Evolutionary conservation across 495 filamentous ascomycete species (phyloP).

Genomic region (Daldinia bambusicola): DNA sequence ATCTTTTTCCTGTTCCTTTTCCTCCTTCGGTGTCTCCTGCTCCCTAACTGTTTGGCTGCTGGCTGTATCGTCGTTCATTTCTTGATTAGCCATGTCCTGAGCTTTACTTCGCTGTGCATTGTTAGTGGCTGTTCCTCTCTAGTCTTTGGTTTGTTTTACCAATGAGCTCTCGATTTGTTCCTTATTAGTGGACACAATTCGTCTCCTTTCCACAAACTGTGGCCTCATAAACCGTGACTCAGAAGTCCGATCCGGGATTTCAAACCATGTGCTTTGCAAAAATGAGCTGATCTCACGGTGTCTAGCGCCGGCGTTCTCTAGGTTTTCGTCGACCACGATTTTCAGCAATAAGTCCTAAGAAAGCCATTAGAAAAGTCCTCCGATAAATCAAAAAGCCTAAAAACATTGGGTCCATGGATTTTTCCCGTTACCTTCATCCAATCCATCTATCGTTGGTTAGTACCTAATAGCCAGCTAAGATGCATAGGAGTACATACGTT

Average conservation of each 20-base stretch:
- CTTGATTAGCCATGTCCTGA: not conserved
- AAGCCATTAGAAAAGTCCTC: slow-evolving; percentile 3
- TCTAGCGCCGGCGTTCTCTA: not conserved
- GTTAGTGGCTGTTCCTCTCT: not conserved
- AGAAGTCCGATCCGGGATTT: slow-evolving; percentile 26
- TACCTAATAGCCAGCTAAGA: not conserved
- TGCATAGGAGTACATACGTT: slow-evolving; percentile 15
- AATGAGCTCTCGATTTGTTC: slow-evolving; percentile 11
- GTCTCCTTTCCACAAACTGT: slow-evolving; percentile 8
- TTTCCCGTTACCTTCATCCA: slow-evolving; percentile 32
- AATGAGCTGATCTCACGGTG: slow-evolving; percentile 19
- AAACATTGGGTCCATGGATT: not conserved
- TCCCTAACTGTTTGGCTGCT: not conserved
- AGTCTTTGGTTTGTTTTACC: slow-evolving; percentile 9
- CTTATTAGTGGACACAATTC: not conserved
- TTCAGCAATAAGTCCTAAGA: slow-evolving; percentile 25
- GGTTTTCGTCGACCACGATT: slow-evolving; percentile 16
- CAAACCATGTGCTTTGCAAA: slow-evolving; percentile 25
- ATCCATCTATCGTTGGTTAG: slow-evolving; percentile 16
- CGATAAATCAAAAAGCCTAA: not conserved
- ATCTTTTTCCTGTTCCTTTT: no score
- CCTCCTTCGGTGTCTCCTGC: not conserved
- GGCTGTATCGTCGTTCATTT: no score
- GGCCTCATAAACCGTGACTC: slow-evolving; percentile 24
- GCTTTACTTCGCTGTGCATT: not conserved